Evolutionary conservation across 768 basidiomycete species (phyloP).

Genomic region (Amanita rubescens): DNA sequence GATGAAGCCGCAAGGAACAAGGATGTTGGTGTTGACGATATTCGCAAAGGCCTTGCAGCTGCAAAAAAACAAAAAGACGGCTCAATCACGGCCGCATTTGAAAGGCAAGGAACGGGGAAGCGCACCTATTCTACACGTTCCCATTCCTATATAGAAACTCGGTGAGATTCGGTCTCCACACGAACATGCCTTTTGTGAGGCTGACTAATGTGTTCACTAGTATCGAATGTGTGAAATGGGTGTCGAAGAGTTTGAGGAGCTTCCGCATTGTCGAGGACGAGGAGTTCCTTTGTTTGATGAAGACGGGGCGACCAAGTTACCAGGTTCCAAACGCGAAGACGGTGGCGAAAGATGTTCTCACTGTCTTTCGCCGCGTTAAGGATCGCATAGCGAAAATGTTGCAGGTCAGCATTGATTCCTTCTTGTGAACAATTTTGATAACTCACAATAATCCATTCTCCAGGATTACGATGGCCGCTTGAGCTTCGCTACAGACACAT

Average conservation of each 20-base stretch:
- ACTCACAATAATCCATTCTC: constrained; percentile 8
- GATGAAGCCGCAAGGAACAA: constrained; percentile 7
- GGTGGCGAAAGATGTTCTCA: constrained; percentile 6
- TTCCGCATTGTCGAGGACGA: constrained; percentile 14
- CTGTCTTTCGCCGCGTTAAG: not conserved
- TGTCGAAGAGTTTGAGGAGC: constrained; percentile 8
- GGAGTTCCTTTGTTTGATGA: constrained; percentile 10
- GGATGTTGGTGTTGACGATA: constrained; percentile 6
- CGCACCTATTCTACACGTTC: constrained; percentile 23
- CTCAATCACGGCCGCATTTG: constrained; percentile 21
- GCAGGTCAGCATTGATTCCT: not conserved
- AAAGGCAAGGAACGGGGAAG: constrained; percentile 18
- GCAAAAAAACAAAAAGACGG: constrained; percentile 4
- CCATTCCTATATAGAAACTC: constrained; percentile 18
- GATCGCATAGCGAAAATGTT: constrained; percentile 1
- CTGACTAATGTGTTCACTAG: constrained; percentile 9
- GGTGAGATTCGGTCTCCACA: constrained; percentile 12
- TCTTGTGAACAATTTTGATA: not conserved
- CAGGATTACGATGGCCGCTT: constrained; percentile 10
- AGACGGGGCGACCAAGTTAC: constrained; percentile 9
- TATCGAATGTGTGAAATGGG: constrained; percentile 24
- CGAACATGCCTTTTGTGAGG: not conserved
- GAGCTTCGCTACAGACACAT: constrained; percentile 23
- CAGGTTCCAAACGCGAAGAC: constrained; percentile 9
- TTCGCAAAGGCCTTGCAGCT: not conserved